Evolutionary conservation across 2,329 filamentous ascomycete species (phyloP), one percentile per base, ranked within the genome.

Genomic region (Aureobasidium lini): DNA sequence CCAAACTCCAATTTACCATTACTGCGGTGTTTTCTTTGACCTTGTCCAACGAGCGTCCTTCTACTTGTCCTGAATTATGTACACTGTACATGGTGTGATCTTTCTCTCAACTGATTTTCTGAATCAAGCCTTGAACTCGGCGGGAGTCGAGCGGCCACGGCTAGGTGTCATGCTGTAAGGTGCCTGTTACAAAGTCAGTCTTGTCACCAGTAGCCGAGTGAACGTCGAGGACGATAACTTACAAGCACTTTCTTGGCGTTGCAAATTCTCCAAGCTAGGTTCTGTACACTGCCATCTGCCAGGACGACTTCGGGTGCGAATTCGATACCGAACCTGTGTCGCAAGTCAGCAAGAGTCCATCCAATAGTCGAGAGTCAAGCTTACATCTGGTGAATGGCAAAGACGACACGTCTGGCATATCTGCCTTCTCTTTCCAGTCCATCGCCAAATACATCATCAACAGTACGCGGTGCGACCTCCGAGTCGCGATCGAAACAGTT

Each of bases 191-290:
- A 15, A 15, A 2, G 32, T 49, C 11, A 49, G 47, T 28, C 2
- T 13, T 9, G 6, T 49, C 31, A 13, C n/a, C 3, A 37, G 6
- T 5, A 1, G 1, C 9, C 3, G 8, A 15, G 36, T 23, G 23
- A 3, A 23, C 23, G 23, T 23, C 1, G 6, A 16, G 13, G 23
- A 11, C n/a, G 13, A 8, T 9, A 10, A 81, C 88, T 77, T 78
- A 95, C 90, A 75, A 97, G 74, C 64, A 96, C 94, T 75, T 92
- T 90, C 79, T 96, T 96, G 37, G 94, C 94, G 71, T 95, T 95
- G 72, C 88, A 94, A 64, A 99, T 89, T 68, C 94, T 83, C 92
- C 93, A 96, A 6, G 92, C 91, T 63, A 99, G 77, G 70, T 95
- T 96, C 69, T 82, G 84, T 61, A 97, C 89, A 66, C 87, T 95